phyloP scores from a whole-genome alignment of 768 basidiomycete genomes.

The Hericium rajendrae region DNA sequence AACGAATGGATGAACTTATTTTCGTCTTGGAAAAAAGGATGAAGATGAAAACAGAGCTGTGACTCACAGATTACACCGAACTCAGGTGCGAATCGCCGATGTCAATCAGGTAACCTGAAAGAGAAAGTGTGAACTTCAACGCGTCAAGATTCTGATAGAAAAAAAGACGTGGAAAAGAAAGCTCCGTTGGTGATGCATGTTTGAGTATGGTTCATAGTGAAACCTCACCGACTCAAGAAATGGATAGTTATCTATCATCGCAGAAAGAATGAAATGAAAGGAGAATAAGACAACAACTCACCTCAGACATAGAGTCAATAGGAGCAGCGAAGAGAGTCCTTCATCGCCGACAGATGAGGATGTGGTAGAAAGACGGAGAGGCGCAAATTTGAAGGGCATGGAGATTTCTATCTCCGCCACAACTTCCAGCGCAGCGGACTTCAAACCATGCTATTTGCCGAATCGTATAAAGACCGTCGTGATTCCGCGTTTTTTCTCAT shows the following conservation, averaged over 20 bases:
- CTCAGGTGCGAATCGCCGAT: too few species aligned
- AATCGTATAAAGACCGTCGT: background rate
- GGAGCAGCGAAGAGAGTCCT: background rate
- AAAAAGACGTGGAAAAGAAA: background rate
- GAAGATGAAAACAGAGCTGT: background rate
- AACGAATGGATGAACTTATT: constrained; percentile 18
- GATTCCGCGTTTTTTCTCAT: background rate
- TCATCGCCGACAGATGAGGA: background rate
- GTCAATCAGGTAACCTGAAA: too few species aligned
- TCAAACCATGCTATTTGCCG: background rate
- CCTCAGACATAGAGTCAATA: background rate
- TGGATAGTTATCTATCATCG: constrained; percentile 15
- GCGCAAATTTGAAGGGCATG: background rate
- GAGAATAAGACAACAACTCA: constrained; percentile 2
- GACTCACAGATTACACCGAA: too few species aligned
- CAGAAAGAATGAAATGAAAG: background rate
- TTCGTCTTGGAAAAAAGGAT: constrained; percentile 7
- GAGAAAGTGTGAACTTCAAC: background rate
- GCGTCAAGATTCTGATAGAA: background rate
- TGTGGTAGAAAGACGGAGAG: background rate
- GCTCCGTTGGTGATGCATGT: constrained; percentile 19
- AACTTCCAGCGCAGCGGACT: background rate
- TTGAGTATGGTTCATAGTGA: constrained; percentile 15
- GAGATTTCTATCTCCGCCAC: background rate
- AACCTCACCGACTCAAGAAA: constrained; percentile 15